Percentiles rank a stretch among this genome's conserved stretches.
Conservation (phyloP, 2,329 filamentous ascomycete genomes). For the Fusarium stilboides region DNA sequence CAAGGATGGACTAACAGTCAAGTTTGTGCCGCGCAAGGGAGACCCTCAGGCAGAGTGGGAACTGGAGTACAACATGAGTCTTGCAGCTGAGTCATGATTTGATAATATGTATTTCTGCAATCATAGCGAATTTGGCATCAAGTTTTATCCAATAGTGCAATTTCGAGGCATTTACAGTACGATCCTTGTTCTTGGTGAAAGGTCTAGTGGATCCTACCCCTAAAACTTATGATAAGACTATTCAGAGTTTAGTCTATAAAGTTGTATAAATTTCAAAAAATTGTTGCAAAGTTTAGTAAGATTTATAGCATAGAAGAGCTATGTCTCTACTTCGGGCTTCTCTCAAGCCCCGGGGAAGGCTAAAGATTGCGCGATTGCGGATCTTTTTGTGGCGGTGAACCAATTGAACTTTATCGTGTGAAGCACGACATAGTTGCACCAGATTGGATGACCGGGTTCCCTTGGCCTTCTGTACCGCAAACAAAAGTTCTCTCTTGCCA, state of each 20-base stretch:
- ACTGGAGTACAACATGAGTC: constrained; percentile 39
- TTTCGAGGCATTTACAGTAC: background rate
- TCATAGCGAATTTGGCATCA: constrained; percentile 10
- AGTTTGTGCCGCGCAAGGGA: constrained; percentile 41
- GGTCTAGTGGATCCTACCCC: too few species aligned
- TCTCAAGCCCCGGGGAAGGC: too few species aligned
- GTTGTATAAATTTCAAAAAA: too few species aligned
- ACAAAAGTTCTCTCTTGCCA: background rate
- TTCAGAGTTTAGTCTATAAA: too few species aligned
- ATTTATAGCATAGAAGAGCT: too few species aligned
- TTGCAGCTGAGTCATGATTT: constrained; percentile 9
- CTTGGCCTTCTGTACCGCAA: background rate
- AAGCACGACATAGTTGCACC: background rate
- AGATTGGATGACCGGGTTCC: background rate
- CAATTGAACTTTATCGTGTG: background rate
- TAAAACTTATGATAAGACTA: too few species aligned
- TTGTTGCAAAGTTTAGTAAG: too few species aligned
- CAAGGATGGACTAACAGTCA: constrained; percentile 44
- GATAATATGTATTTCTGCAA: background rate
- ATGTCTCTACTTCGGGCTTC: too few species aligned
- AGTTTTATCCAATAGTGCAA: background rate
- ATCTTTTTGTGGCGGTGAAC: background rate
- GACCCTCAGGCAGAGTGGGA: constrained; percentile 41
- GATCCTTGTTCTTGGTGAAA: background rate
- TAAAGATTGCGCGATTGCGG: background rate